Base-by-base conservation (phyloP, 805 yeast species). In the Candida argentea region DNA sequence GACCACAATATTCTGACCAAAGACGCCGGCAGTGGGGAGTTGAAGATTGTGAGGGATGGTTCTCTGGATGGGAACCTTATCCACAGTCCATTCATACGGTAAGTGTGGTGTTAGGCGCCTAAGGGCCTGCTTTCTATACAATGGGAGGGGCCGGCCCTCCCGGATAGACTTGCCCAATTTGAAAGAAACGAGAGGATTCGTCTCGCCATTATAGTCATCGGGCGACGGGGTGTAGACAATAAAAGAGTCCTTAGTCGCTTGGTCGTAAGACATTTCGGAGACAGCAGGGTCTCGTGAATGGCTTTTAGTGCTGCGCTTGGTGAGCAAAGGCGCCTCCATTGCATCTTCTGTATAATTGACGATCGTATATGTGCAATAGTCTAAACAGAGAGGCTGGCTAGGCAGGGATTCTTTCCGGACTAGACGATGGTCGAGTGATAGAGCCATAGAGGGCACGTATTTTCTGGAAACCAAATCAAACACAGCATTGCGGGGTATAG, bases 1-100 rank as follows among this genome's bases (percentile, higher is more conserved):
- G 3, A 76, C 56, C 4, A 80, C 65, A 12, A 79, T 44, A 37
- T 75, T 77, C 33, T 75, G 73, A 4, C 86, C 87, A 44, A 78
- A 79, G 8, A 64, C 44, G 1, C 74, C 83, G 14, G 79, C 73
- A 0, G 72, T 62, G 2, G 86, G 82, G 37, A 58, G 67, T 14
- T 56, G 48, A 28, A 78, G 50, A 20, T 65, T 61, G 32, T 47
- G 57, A 1, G 79, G 79, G 5, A 66, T 52, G 6, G 55, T 58
- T 13, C 40, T 38, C 15, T 29, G 37, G 16, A 32, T 16, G 4
- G 28, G 18, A 14, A 30, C 18, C 6, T 20, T 23, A 2, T 32
- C 29, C 8, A 20, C 18, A 6, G 24, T 13, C 18, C 25, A 18
- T 18, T 26, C 26, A 11, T 16, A 6, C 6, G 25, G n/a, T 5